Base-by-base conservation (phyloP, 768 basidiomycete genomes). In the Leccinum uliginosum region DNA sequence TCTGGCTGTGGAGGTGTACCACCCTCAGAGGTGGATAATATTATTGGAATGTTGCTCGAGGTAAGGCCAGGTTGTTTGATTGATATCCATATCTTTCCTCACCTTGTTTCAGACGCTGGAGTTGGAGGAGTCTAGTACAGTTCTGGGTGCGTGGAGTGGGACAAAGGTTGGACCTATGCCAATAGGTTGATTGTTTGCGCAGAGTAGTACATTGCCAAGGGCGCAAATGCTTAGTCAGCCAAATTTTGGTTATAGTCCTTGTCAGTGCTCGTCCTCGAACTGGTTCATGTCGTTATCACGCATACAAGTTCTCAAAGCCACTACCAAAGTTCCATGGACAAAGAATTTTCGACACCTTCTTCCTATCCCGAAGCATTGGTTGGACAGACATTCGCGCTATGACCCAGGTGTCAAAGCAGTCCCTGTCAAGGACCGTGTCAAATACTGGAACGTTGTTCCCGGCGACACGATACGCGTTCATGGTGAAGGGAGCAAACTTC, bases 1-100 rank as follows among this genome's bases (percentile, higher is more conserved):
- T 86, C 92, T 15, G 94, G 92, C 0, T 96, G 92, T 74, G 93
- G 93, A 23, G 89, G 91, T 0, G 81, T 94, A 29, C 82, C 87
- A 3, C 84, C 89, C 2, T 78, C 83, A n/a, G 94, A 98, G 59
- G 89, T 98, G 35, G 95, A 98, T 65, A 82, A 83, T 58, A 86
- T 94, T 5, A 78, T 97, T 58, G 84, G 83, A 24, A 88, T 90
- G 79, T 74, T 98, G 43, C 78, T 94, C 17, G 92, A 96, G 83
- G 91, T 89, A 60, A 23, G 51, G 81, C 66, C 23, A 11, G 3
- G 52, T 59, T 29, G 17, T 44, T 35, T 6, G 4, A 19, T 12
- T 24, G 15, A 12, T 14, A 12, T 14, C 8, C 23, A 57, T 24
- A 32, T 50, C 32, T 58, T 58, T 45, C 17, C 50, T 59, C 49